A percentile compares a stretch with the other conserved stretches of the same genome.
Conservation (phyloP, 2,329 filamentous ascomycete genomes). For the Fusarium chaquense region DNA sequence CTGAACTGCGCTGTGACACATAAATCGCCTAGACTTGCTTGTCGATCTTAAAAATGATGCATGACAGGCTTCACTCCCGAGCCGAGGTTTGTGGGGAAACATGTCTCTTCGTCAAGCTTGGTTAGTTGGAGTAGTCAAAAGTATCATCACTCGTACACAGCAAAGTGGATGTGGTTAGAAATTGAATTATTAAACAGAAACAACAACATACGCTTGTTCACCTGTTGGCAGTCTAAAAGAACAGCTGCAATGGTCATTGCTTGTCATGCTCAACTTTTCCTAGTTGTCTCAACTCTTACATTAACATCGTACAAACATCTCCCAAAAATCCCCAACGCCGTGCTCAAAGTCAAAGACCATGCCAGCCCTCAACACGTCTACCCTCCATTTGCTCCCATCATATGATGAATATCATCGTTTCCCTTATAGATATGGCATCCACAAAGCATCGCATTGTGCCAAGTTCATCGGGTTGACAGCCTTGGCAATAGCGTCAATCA, state of each 20-base stretch:
- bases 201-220: not conserved
- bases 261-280: slow-evolving; percentile 10
- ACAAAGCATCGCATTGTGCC: slow-evolving; percentile 88
- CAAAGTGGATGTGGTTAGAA: not conserved
- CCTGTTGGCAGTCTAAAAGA: not conserved
- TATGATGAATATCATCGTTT: slow-evolving; percentile 12
- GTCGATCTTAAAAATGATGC: slow-evolving; percentile 27
- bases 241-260: not conserved
- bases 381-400: slow-evolving; percentile 8
- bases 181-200: not conserved
- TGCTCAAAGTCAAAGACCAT: slow-evolving; percentile 46
- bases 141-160: not conserved
- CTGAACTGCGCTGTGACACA: slow-evolving; percentile 8
- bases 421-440: slow-evolving; percentile 92
- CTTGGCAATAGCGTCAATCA: slow-evolving; percentile 92
- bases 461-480: slow-evolving; percentile 93
- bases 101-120: not conserved
- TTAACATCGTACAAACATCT: slow-evolving; percentile 26
- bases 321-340: slow-evolving; percentile 43
- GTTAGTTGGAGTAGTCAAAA: not conserved
- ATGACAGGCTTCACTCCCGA: slow-evolving; percentile 7
- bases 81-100: slow-evolving; percentile 33
- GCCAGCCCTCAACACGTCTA: slow-evolving; percentile 11
- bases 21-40: slow-evolving; percentile 4
- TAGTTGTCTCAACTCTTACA: slow-evolving; percentile 14